phyloP scores from a whole-genome alignment of 192 early-diverging fungal genomes.

The Phlyctochytrium planicorne region DNA sequence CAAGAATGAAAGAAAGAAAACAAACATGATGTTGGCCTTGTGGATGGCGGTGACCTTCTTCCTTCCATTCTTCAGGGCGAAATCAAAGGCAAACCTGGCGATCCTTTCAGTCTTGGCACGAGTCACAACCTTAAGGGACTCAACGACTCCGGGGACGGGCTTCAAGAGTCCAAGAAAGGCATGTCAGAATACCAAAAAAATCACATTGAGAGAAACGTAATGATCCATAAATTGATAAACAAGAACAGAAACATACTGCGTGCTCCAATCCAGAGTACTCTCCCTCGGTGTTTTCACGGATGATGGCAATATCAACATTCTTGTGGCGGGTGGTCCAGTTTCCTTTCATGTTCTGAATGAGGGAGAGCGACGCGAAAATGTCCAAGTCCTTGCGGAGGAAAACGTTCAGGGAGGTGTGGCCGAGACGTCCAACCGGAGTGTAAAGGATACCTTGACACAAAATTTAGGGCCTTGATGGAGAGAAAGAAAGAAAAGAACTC shows the following conservation, averaged over 20 bases:
- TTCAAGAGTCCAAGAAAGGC: slow-evolving; percentile 23
- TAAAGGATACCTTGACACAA: slow-evolving; percentile 49
- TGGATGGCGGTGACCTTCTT: slow-evolving; percentile 99
- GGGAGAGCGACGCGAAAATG: slow-evolving; percentile 94
- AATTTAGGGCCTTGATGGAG: background rate
- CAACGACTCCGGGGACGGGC: slow-evolving; percentile 97
- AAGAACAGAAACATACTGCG: slow-evolving; percentile 50
- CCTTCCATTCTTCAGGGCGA: slow-evolving; percentile 93
- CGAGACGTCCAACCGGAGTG: slow-evolving; percentile 82
- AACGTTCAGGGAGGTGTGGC: slow-evolving; percentile 96
- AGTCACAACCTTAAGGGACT: slow-evolving; percentile 98
- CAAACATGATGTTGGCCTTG: slow-evolving; percentile 99
- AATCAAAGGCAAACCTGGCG: slow-evolving; percentile 98
- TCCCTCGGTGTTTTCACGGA: slow-evolving; percentile 99
- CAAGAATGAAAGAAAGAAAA: background rate
- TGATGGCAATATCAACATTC: slow-evolving; percentile 96
- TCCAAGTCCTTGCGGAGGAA: slow-evolving; percentile 96
- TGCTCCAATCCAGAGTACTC: slow-evolving; percentile 99
- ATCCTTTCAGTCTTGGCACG: slow-evolving; percentile 98
- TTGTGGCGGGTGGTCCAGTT: slow-evolving; percentile 84
- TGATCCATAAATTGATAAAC: slow-evolving; percentile 6
- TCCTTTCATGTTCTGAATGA: slow-evolving; percentile 84
- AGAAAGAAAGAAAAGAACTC: background rate
- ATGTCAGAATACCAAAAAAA: slow-evolving; percentile 6
- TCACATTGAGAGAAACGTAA: background rate